phyloP scores from a whole-genome alignment of 108 stramenopile species.

The Stephanodiscus minutulus region DNA sequence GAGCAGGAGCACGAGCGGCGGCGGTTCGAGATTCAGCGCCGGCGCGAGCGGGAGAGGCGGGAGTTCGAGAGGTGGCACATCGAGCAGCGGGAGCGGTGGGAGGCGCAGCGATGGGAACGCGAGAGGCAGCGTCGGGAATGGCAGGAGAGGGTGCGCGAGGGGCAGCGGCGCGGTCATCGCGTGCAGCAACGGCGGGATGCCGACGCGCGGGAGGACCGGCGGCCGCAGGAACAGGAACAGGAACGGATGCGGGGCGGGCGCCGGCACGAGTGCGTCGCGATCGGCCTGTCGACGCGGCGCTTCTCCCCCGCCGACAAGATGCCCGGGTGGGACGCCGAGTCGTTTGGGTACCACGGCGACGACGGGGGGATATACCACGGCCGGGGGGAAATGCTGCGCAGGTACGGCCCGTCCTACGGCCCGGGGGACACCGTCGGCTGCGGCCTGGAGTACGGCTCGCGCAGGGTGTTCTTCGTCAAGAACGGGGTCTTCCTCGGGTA shows the following conservation, averaged over 20 bases:
- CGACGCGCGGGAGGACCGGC: not conserved
- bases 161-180: not conserved
- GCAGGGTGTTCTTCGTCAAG: slow-evolving; percentile 76
- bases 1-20: no score
- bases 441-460: slow-evolving; percentile 65
- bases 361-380: slow-evolving; percentile 83
- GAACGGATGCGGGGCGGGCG: not conserved
- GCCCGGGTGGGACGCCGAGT: slow-evolving; percentile 80
- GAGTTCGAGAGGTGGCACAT: no score
- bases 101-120: not conserved
- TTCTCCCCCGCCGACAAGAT: slow-evolving; percentile 59
- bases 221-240: not conserved
- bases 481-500: slow-evolving; percentile 82
- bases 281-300: slow-evolving; percentile 60
- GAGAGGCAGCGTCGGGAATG: no score
- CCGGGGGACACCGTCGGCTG: slow-evolving; percentile 84
- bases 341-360: slow-evolving; percentile 83
- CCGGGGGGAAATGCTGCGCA: slow-evolving; percentile 65
- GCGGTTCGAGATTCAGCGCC: no score
- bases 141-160: not conserved
- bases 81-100: no score
- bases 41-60: no score
- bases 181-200: not conserved
- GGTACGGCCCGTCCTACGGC: slow-evolving; percentile 78
- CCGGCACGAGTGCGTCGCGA: slow-evolving; percentile 67